Percentiles rank a stretch among this genome's conserved stretches.
phyloP scores from a whole-genome alignment of 225 moss, liverwort and hornwort species.

The Pseudoscleropodium purum region DNA sequence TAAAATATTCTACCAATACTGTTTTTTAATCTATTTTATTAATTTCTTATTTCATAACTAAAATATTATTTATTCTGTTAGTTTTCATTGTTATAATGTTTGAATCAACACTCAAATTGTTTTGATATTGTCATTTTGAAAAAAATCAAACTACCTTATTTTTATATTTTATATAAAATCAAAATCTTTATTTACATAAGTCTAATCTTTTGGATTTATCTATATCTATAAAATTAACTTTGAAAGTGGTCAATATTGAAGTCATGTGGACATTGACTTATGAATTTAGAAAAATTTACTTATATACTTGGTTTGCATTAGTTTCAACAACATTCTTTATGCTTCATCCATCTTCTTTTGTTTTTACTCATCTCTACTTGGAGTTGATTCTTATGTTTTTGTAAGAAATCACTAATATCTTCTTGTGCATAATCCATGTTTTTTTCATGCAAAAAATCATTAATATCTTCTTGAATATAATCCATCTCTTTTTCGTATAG shows the following conservation, averaged over 20 bases:
- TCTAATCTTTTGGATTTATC: background rate
- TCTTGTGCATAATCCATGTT: background rate
- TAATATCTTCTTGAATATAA: slow-evolving; percentile 9
- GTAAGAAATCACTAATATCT: background rate
- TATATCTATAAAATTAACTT: background rate
- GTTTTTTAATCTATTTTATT: too few species aligned
- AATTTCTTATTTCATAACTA: background rate
- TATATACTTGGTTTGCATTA: background rate
- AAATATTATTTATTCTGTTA: background rate
- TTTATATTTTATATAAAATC: too few species aligned
- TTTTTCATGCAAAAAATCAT: background rate
- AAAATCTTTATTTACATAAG: background rate
- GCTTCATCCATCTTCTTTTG: background rate
- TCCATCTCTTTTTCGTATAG: background rate
- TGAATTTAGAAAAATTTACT: too few species aligned
- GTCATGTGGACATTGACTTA: too few species aligned
- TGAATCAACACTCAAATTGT: rapidly evolving
- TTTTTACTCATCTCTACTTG: background rate
- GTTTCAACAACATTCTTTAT: background rate
- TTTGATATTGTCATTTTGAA: rapidly evolving
- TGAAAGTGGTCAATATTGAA: background rate
- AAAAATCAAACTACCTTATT: rapidly evolving
- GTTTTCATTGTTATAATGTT: background rate
- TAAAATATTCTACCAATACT: background rate
- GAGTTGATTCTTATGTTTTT: background rate